Base-by-base conservation (phyloP, 2,329 filamentous ascomycete species). In the Penicillium sp. region DNA sequence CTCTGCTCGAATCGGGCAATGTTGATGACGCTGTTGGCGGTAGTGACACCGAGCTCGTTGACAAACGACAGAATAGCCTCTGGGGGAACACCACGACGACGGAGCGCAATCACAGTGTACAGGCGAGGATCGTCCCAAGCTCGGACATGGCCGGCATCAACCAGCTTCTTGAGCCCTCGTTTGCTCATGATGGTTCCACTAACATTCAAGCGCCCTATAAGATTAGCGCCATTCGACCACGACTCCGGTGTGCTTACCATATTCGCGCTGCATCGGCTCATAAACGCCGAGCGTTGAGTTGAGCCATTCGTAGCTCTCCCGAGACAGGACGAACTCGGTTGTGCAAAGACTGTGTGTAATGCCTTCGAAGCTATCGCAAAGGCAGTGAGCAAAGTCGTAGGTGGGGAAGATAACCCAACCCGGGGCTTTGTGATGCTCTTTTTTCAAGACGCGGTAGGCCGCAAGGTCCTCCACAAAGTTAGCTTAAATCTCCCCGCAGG, bases 291-390 rank as follows among this genome's bases (percentile, higher is more conserved):
- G 83, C 11, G 87, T 86, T 77, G 92, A 88, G 76, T 95, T 91
- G 38, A 98, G 82, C 88, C 88, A 98, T 73, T 98, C 93, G 73
- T 98, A 99, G 45, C 91, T 95, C 51, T 91, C 89, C 62, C 94
- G 84, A 21, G 91, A 90, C 56, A 91, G 87, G 67, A 93, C 88
- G 71, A 98, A 97, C 76, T 98, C 95, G 1, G 91, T 94, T 0
- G 95, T 98, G 76, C 94, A 98, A 21, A 98, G 83, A 15, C 90
- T 94, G 81, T 97, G 94, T 0, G 93, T 93, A 71, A 98, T 96
- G 19, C 86, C 86, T 77, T 99, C 95, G 67, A 97, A 92, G 68
- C 91, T 93, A 83, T 98, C 95, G 70, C 91, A 94, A 23, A 97
- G 83, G 76, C 91, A 96, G 81, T 75, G 72, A 2, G 73, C 69